Percentiles rank a stretch among this genome's conserved stretches.
Conservation (phyloP, 2,329 filamentous ascomycete species). For the Xylariaceae sp. region DNA sequence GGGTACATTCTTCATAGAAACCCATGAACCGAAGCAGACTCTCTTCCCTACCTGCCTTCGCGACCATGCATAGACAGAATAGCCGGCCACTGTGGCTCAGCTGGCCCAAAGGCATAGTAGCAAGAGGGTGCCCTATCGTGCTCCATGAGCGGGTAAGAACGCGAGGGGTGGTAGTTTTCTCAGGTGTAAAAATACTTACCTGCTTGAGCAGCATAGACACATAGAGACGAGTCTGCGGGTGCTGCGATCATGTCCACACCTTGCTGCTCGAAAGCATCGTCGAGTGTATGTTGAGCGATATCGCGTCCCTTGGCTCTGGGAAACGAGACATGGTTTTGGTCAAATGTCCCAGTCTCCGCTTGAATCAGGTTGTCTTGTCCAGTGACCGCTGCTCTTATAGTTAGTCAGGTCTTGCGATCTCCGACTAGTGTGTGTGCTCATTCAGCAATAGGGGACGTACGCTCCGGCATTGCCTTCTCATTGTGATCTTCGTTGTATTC, state of each 20-base stretch:
- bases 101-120: conserved; percentile 1
- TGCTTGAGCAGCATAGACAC: not conserved
- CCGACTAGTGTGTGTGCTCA: not conserved
- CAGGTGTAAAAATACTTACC: not conserved
- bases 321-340: not conserved
- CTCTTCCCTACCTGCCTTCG: not conserved
- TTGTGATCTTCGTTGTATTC: not conserved
- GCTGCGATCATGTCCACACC: not conserved
- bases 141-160: not conserved
- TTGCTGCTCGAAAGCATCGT: not conserved
- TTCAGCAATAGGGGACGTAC: not conserved
- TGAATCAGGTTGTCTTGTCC: not conserved
- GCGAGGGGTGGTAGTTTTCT: not conserved
- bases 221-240: not conserved
- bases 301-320: not conserved
- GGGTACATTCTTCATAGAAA: not conserved
- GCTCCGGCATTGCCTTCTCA: not conserved
- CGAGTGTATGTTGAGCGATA: not conserved
- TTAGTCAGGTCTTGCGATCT: not conserved
- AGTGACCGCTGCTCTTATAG: not conserved
- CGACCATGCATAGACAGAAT: conserved; percentile 1
- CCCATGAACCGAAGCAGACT: conserved; percentile 3
- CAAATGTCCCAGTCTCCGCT: not conserved
- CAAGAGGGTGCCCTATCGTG: not conserved
- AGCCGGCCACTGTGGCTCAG: not conserved